phyloP scores from a whole-genome alignment of 176 grass and related monocot species.

The Triticum turgidum region DNA sequence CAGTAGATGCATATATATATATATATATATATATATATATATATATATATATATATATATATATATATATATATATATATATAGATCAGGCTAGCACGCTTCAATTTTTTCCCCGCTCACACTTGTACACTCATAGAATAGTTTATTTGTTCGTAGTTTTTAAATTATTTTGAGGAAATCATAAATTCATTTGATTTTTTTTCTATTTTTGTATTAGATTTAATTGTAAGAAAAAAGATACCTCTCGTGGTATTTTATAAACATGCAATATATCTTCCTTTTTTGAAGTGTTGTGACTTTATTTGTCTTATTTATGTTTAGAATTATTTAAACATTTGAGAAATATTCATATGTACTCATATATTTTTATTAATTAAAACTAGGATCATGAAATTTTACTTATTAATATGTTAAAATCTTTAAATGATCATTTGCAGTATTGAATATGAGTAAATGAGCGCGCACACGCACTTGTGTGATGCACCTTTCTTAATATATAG shows the following conservation, averaged over 20 bases:
- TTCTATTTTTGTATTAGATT: constrained; percentile 30
- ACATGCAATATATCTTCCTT: background rate
- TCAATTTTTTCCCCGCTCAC: background rate
- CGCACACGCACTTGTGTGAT: background rate
- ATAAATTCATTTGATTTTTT: background rate
- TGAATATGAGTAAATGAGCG: no score
- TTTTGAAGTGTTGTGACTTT: background rate
- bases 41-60: no score
- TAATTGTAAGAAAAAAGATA: constrained; percentile 15
- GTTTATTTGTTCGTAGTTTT: constrained; percentile 17
- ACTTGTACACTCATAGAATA: constrained; percentile 4
- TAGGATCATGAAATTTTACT: no score
- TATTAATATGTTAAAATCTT: no score
- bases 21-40: background rate
- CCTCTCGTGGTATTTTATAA: constrained; percentile 19
- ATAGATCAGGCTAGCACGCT: constrained; percentile 35
- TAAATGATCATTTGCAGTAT: no score
- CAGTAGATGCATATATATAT: background rate
- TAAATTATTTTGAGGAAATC: constrained; percentile 2
- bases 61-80: no score
- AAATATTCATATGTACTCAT: no score
- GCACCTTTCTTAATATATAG: background rate
- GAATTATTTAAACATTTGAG: background rate
- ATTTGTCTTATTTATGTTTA: background rate
- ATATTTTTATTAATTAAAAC: no score